These are phyloP conservation scores for Lactifluus subvellereus DNA, from an alignment of 768 basidiomycete genomes.

Conservation along the genomic window DNA sequence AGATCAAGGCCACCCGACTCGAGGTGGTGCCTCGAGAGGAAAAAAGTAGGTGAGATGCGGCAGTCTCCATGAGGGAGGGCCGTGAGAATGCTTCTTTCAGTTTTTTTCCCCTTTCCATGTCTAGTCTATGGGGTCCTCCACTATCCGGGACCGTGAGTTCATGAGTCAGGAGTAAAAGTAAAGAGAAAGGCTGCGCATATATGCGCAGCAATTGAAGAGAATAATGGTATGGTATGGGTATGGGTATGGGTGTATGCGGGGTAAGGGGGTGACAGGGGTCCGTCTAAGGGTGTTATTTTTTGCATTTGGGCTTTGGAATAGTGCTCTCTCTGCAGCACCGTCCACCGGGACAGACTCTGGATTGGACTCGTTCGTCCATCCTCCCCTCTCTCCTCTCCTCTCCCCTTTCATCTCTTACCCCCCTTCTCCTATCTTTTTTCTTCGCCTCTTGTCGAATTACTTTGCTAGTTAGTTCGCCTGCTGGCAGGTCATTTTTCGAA, in stretches of 20 bases:
- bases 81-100: neutral
- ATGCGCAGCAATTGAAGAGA: neutral
- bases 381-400: conserved; percentile 1
- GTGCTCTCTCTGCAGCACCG: conserved; percentile 6
- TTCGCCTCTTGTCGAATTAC: conserved; percentile 23
- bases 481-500: conserved; percentile 27
- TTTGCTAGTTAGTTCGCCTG: conserved; percentile 27
- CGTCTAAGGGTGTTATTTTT: neutral
- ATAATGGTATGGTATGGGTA: too few species aligned
- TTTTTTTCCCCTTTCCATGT: neutral
- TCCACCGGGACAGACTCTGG: conserved; percentile 24
- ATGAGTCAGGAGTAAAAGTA: neutral
- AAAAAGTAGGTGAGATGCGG: neutral
- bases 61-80: neutral
- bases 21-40: neutral
- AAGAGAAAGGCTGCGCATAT: neutral
- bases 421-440: neutral
- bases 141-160: neutral
- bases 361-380: conserved; percentile 25
- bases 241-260: neutral
- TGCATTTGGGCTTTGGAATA: neutral
- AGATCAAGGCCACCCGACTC: neutral
- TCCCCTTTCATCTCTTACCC: neutral
- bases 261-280: neutral
- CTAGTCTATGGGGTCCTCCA: neutral